These are phyloP conservation scores for Quercus robur DNA, from an alignment of 306 rosid genomes.

Conservation along the genomic window DNA sequence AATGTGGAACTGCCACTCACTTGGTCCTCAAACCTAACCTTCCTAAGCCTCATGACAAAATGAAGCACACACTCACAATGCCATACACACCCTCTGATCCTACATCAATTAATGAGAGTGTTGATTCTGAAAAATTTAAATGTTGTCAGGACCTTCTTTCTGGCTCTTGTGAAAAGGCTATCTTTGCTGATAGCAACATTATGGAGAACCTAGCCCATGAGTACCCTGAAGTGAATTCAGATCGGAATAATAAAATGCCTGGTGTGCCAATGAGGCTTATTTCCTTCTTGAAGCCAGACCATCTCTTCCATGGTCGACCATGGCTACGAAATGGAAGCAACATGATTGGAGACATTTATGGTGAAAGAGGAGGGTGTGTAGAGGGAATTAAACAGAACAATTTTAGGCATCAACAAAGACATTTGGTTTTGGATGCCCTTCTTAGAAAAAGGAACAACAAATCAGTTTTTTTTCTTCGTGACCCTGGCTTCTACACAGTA, in stretches of 20 bases:
- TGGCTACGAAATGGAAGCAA: conserved; percentile 9
- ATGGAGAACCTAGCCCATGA: conserved; percentile 1
- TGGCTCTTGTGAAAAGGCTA: conserved; percentile 4
- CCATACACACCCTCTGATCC: neutral
- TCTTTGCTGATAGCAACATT: neutral
- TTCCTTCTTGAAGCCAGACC: conserved; percentile 34
- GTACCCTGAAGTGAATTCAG: neutral
- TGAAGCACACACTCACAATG: neutral
- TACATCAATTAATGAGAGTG: neutral
- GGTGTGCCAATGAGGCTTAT: conserved; percentile 1
- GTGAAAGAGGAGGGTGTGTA: neutral
- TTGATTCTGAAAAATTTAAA: neutral
- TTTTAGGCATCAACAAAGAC: conserved; percentile 10
- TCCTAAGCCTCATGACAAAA: conserved; percentile 3
- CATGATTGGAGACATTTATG: neutral
- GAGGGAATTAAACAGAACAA: neutral
- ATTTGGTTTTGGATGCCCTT: conserved; percentile 34
- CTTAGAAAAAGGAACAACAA: conserved; percentile 21
- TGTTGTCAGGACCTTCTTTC: neutral
- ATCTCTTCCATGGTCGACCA: conserved; percentile 12
- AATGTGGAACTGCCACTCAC: conserved; percentile 29
- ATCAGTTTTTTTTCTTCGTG: conserved; percentile 32
- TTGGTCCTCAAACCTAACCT: conserved; percentile 28
- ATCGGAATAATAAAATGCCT: neutral
- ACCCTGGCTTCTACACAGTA: conserved; percentile 37